Evolutionary conservation across 352 stramenopile genomes (phyloP).

Genomic region (Phytopythium oedochilum): DNA sequence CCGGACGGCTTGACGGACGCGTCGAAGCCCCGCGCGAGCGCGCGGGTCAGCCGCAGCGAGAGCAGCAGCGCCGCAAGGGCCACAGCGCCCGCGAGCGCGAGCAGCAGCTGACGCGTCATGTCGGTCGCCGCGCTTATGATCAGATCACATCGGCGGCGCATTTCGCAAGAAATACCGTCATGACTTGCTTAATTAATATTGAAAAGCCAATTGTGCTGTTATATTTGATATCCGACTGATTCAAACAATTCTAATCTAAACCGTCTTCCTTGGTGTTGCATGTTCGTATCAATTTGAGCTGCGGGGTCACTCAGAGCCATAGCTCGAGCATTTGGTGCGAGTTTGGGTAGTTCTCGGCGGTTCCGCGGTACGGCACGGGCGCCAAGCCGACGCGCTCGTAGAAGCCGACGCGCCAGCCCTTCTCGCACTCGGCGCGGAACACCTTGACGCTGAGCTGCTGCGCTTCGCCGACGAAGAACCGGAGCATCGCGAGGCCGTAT

Average conservation of each 20-base stretch:
- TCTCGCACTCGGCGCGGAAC: constrained; percentile 25
- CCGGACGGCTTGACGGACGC: constrained; percentile 7
- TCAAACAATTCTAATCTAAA: no score
- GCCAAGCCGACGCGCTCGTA: constrained; percentile 16
- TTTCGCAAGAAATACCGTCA: no score
- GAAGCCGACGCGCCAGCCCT: constrained; percentile 20
- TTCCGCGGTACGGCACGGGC: constrained; percentile 25
- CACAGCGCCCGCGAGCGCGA: neutral
- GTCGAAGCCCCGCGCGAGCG: constrained; percentile 5
- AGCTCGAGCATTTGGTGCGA: constrained; percentile 38
- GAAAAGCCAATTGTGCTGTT: no score
- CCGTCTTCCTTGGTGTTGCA: no score
- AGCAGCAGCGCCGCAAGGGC: neutral
- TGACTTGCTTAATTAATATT: no score
- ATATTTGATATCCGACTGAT: no score
- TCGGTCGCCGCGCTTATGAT: no score
- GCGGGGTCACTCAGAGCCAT: constrained; percentile 12
- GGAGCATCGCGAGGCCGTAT: constrained; percentile 12
- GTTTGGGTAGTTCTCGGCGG: constrained; percentile 21
- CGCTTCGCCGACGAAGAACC: constrained; percentile 13
- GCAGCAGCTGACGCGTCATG: neutral
- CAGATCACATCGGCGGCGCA: no score
- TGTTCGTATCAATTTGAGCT: neutral
- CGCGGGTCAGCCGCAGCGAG: neutral
- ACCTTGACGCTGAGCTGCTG: constrained; percentile 8